Percentiles rank a stretch among this genome's conserved stretches.
These are phyloP conservation scores for Rubroshorea leprosula DNA, from an alignment of 345 rosid genomes.

Conservation along the genomic window DNA sequence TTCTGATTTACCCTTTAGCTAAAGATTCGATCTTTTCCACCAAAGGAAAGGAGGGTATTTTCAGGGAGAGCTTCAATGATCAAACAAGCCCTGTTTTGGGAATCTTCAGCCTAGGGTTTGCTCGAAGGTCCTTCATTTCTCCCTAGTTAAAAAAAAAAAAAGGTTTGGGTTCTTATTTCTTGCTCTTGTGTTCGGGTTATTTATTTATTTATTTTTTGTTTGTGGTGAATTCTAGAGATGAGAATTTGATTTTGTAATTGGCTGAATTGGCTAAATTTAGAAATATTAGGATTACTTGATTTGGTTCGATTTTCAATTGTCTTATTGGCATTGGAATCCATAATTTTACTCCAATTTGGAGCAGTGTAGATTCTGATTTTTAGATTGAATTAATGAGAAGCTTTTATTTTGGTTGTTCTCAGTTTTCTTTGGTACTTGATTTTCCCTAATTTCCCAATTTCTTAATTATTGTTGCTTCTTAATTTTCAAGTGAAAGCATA, in stretches of 20 bases:
- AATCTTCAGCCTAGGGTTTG: slow-evolving; percentile 2
- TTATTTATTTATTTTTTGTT: neutral
- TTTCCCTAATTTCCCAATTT: too few species aligned
- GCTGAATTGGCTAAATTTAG: neutral
- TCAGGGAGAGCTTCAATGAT: neutral
- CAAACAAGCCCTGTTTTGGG: neutral
- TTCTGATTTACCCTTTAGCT: neutral
- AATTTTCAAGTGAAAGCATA: too few species aligned
- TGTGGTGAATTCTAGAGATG: neutral
- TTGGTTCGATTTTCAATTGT: neutral
- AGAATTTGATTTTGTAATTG: neutral
- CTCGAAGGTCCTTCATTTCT: neutral
- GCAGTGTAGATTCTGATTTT: too few species aligned
- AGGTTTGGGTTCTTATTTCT: neutral
- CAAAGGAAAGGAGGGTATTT: neutral
- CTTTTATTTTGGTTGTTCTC: too few species aligned
- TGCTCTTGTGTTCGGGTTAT: neutral
- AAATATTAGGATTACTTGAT: neutral
- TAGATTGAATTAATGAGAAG: too few species aligned
- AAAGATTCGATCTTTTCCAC: neutral
- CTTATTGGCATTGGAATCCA: too few species aligned
- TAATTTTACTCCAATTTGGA: too few species aligned
- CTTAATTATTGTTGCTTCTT: too few species aligned
- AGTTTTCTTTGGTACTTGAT: too few species aligned
- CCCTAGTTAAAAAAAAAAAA: too few species aligned